Base-by-base conservation (phyloP, 768 basidiomycete genomes). In the Hortiboletus flavorubellus region DNA sequence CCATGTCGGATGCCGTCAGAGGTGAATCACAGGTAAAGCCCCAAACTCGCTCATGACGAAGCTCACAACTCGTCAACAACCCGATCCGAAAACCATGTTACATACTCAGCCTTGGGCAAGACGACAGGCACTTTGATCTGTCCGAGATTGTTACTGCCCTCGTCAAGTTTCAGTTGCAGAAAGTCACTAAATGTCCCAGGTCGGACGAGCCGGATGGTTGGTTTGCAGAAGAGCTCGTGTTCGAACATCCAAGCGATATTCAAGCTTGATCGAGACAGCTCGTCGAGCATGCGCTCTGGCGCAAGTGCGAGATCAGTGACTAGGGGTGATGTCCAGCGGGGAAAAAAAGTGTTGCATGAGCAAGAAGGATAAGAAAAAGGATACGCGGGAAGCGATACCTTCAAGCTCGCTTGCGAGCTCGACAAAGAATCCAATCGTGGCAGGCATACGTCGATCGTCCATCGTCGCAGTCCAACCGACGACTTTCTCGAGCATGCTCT, bases 41-140 rank as follows among this genome's bases (percentile, higher is more conserved):
- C 9, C 21, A 7, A 30, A 31, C 11, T 2, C 21, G 14, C 29
- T 41, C 23, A 15, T 5, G n/a, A 18, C 8, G 8, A 21, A 5
- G 14, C 16, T 51, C 48, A 62, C 23, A 57, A 33, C 40, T 68
- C 65, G 15, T n/a, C n/a, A 16, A 56, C 21, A 8, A 66, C 65
- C 31, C 49, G 59, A 14, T 46, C 12, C 41, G 33, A 31, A 12
- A 26, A 26, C 26, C 26, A 26, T 5, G 26, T 26, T 26, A 26
- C 26, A 3, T 26, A 26, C 26, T 4, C 29, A 16, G 38, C 9
- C 21, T 63, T 55, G 30, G 55, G 57, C 5, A 66, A 12, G 31
- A 64, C 55, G 16, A 68, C 56, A 0, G 64, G 67, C 34, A 69
- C 54, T 14, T 67, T 67, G 42, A 64, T 34, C 21, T 64, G 62